phyloP scores from a whole-genome alignment of 2,329 filamentous ascomycete species.

The Arthrobotrys entomopaga region DNA sequence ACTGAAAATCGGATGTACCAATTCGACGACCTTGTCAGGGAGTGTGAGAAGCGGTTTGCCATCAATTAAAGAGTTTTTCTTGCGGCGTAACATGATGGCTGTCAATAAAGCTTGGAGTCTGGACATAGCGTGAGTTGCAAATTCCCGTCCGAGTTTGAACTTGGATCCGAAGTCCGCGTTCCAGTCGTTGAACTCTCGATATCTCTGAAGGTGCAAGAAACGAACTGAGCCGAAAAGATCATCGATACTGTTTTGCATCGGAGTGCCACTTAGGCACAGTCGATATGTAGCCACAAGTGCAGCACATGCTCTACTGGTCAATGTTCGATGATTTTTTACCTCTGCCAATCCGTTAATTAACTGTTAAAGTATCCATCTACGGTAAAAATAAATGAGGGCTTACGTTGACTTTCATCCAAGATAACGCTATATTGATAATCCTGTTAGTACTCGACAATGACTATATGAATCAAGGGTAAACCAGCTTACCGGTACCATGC shows the following conservation, averaged over 20 bases:
- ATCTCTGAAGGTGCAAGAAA: constrained; percentile 71
- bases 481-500: constrained; percentile 45
- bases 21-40: constrained; percentile 72
- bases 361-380: not conserved
- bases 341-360: constrained; percentile 60
- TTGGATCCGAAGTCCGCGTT: constrained; percentile 57
- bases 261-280: constrained; percentile 82
- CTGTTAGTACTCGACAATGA: constrained; percentile 69
- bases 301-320: constrained; percentile 70
- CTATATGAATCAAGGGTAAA: constrained; percentile 58
- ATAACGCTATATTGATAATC: constrained; percentile 75
- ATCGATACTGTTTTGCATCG: constrained; percentile 85
- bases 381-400: not conserved
- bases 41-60: constrained; percentile 79
- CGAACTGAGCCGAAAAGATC: constrained; percentile 81
- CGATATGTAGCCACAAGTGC: constrained; percentile 71
- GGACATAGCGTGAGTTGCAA: constrained; percentile 70
- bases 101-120: constrained; percentile 80
- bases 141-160: constrained; percentile 62
- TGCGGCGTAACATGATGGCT: constrained; percentile 82
- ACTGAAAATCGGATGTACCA: constrained; percentile 73
- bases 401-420: constrained; percentile 77
- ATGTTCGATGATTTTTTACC: constrained; percentile 78
- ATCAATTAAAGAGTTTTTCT: constrained; percentile 80
- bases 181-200: constrained; percentile 70